Conservation (phyloP, 257 asterid genomes). For the Cruciata laevipes region DNA sequence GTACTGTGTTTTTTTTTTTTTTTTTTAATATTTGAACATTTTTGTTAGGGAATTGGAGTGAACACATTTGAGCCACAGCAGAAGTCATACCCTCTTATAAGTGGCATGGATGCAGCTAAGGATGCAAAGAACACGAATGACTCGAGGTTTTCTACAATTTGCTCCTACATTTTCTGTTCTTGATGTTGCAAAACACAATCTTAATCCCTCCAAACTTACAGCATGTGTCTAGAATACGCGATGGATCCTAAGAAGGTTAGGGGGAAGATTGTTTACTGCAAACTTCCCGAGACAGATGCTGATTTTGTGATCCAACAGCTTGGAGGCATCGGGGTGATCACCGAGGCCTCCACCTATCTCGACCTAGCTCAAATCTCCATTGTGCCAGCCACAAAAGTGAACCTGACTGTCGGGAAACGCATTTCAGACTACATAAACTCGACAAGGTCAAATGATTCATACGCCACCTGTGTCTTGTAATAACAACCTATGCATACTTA, state of each 20-base stretch:
- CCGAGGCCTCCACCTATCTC: constrained; percentile 46
- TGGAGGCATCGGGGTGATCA: constrained; percentile 66
- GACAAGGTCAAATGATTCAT: constrained; percentile 33
- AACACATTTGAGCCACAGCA: constrained; percentile 49
- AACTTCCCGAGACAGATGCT: constrained; percentile 47
- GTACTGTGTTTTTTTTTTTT: too few relatives aligned
- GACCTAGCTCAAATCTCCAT: constrained; percentile 69
- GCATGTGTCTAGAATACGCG: constrained; percentile 49
- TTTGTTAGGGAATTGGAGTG: constrained; percentile 65
- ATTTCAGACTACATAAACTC: constrained; percentile 49
- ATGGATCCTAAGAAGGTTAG: constrained; percentile 81
- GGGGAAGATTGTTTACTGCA: constrained; percentile 72
- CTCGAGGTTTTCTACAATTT: constrained; percentile 34
- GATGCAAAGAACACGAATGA: constrained; percentile 36
- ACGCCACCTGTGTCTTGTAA: neutral
- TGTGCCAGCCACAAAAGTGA: constrained; percentile 73
- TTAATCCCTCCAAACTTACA: constrained; percentile 8
- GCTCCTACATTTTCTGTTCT: neutral
- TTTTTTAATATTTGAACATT: too few relatives aligned
- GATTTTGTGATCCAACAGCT: constrained; percentile 69
- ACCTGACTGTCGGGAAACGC: constrained; percentile 39
- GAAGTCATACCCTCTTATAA: constrained; percentile 56
- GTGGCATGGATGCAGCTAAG: constrained; percentile 63
- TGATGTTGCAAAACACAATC: neutral
- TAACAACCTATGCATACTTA: neutral